phyloP scores from a whole-genome alignment of 1,284 basidiomycete species.

The Fistulinella cinereoalba region DNA sequence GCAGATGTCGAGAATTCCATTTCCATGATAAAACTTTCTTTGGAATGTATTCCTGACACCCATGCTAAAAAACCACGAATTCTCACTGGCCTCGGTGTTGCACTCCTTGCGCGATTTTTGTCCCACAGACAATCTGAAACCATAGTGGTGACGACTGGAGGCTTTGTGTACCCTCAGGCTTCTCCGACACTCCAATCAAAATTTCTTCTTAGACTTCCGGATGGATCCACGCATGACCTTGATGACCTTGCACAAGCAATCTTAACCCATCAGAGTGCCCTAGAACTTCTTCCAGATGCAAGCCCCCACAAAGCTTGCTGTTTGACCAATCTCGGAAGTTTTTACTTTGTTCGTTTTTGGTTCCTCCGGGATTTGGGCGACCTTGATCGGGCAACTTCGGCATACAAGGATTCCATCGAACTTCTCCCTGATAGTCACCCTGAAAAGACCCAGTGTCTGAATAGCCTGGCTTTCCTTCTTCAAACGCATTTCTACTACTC shows the following conservation, averaged over 20 bases:
- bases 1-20: too few species aligned
- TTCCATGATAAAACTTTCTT: too few species aligned
- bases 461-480: neutral
- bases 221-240: neutral
- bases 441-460: neutral
- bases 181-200: neutral
- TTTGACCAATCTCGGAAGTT: neutral
- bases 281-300: neutral
- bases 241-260: neutral
- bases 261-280: neutral
- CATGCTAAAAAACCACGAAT: neutral
- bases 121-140: too few species aligned
- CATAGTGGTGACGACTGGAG: neutral
- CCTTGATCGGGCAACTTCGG: neutral
- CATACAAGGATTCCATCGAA: neutral
- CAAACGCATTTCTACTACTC: neutral
- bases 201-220: neutral
- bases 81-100: neutral
- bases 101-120: neutral
- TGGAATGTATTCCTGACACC: neutral
- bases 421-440: neutral
- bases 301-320: neutral
- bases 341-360: neutral
- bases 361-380: neutral
- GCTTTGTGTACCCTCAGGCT: neutral